Evolutionary conservation across 768 basidiomycete genomes (phyloP).

Genomic region (Nidula microcarpa): DNA sequence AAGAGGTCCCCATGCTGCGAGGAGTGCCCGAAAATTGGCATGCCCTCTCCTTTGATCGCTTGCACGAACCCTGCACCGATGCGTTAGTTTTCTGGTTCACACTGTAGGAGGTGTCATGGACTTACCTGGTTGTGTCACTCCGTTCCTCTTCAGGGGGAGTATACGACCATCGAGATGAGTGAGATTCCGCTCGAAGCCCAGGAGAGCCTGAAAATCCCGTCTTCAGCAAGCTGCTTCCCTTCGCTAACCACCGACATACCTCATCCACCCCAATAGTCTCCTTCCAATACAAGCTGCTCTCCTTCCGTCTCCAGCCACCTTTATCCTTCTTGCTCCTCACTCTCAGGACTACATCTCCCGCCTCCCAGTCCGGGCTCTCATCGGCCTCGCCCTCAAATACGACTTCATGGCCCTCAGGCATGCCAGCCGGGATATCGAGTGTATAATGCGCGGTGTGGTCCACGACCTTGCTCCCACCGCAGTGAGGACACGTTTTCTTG

Average conservation of each 20-base stretch:
- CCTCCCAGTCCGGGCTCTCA: conserved; percentile 93
- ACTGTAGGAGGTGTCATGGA: neutral
- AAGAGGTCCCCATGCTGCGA: conserved; percentile 83
- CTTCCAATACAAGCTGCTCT: conserved; percentile 86
- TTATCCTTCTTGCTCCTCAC: conserved; percentile 74
- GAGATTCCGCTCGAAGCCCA: conserved; percentile 92
- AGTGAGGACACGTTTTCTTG: conserved; percentile 76
- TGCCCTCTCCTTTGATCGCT: conserved; percentile 82
- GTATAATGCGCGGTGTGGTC: conserved; percentile 81
- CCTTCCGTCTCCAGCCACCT: conserved; percentile 87
- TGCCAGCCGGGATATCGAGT: conserved; percentile 81
- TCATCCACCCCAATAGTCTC: conserved; percentile 91
- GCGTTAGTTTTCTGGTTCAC: neutral
- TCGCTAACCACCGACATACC: conserved; percentile 35
- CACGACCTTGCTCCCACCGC: conserved; percentile 76
- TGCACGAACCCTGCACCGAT: conserved; percentile 73
- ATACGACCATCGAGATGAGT: conserved; percentile 89
- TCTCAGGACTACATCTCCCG: conserved; percentile 88
- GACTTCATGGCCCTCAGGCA: conserved; percentile 91
- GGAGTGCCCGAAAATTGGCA: conserved; percentile 65
- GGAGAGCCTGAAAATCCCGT: conserved; percentile 61
- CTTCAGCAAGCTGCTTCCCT: conserved; percentile 2
- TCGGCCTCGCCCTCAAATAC: conserved; percentile 97
- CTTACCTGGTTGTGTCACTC: conserved; percentile 90
- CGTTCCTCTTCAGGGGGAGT: conserved; percentile 64